Evolutionary conservation across 2,329 filamentous ascomycete species (phyloP), one percentile per base, ranked within the genome.

Genomic region (Fusarium sp.): DNA sequence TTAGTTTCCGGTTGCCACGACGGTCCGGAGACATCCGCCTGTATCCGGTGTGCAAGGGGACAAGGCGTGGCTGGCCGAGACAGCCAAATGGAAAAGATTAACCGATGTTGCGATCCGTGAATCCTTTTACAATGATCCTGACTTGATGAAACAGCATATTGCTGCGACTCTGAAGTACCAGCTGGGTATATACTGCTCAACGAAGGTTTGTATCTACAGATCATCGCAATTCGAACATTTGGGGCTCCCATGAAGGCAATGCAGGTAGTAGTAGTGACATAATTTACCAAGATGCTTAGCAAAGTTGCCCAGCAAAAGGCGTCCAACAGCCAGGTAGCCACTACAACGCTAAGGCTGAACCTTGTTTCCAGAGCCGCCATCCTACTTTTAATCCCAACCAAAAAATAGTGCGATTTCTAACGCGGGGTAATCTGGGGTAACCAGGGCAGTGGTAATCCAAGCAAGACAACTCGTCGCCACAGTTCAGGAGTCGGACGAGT

Each of bases 351-450:
- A 45, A 27, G 49, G 52, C 46, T 57, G 41, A 69, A 68, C 57
- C 58, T 68, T 58, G 66, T 44, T 57, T 12, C 9, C 4, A 10
- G 7, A 27, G 17, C 25, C 20, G 12, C 25, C 25, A 27, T 14
- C 33, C 33, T 35, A 6, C 14, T 15, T 35, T 35, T 4, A 18
- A 33, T 45, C 44, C 22, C 39, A 35, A 49, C 31, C 45, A 31
- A 39, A 44, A 4, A 25, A 25, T 53, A 54, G 65, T 50, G 29
- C 47, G 14, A 29, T n/a, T 45, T 47, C 17, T 20, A 45, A 62
- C 39, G 65, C 58, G 66, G 66, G 66, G 66, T 68, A 70, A 61
- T 62, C 66, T 62, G 66, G 66, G 66, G 66, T 68, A 70, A 58
- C 15, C 36, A 29, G 22, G 8, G 20, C 18, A 7, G 11, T 31